Evolutionary conservation across 441 rosid genomes (phyloP).

Genomic region (Croton laevigatus): DNA sequence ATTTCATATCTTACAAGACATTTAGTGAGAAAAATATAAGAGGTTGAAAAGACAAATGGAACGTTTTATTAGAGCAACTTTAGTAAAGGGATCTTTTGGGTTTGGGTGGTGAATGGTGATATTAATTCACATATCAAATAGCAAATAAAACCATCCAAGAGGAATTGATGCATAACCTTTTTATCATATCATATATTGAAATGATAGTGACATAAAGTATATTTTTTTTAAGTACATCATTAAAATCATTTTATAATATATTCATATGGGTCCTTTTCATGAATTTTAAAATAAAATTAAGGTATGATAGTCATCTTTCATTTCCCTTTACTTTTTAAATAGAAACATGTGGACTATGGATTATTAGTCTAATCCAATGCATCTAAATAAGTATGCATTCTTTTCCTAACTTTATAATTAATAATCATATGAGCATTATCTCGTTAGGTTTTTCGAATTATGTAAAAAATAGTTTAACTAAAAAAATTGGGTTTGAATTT

Average conservation of each 20-base stretch:
- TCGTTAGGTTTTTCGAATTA: no score
- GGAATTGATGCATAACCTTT: not conserved
- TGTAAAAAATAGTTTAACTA: no score
- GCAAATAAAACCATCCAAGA: not conserved
- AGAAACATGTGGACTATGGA: no score
- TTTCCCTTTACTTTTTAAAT: no score
- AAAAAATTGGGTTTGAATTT: no score
- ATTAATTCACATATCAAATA: not conserved
- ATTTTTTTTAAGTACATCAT: not conserved
- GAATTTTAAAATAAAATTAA: not conserved
- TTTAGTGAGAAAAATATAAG: not conserved
- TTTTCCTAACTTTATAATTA: no score
- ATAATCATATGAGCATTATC: no score
- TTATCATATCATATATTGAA: no score
- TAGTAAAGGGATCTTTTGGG: not conserved
- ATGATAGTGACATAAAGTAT: slow-evolving; percentile 2
- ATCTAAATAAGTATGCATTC: no score
- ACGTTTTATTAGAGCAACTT: not conserved
- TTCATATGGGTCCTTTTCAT: not conserved
- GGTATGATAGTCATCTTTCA: not conserved
- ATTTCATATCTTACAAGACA: no score
- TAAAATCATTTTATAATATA: not conserved
- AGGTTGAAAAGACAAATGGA: not conserved
- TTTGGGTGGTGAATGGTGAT: not conserved
- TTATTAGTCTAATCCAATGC: no score